phyloP scores from a whole-genome alignment of 345 rosid species.

The Pseudoturritis turrita region DNA sequence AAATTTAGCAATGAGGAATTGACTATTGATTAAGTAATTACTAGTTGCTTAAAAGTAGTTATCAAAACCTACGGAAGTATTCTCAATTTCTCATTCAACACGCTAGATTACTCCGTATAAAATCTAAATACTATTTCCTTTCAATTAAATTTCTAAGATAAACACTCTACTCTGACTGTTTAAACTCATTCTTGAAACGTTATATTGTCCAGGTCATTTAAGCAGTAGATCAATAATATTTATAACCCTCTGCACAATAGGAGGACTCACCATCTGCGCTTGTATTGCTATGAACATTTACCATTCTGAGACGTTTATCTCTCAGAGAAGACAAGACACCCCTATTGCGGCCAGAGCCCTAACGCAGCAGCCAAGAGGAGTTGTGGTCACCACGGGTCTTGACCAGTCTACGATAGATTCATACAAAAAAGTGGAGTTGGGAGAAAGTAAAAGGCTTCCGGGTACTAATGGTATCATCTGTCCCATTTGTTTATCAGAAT shows the following conservation, averaged over 20 bases:
- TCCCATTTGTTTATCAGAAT: conserved; percentile 61
- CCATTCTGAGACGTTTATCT: background rate
- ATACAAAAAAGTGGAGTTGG: conserved; percentile 52
- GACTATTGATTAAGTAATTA: conserved; percentile 2
- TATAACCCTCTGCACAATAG: conserved; percentile 32
- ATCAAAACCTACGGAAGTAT: background rate
- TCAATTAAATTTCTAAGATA: too few relatives aligned
- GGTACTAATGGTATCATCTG: conserved; percentile 47
- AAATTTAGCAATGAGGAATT: background rate
- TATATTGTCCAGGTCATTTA: conserved; percentile 29
- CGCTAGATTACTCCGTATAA: background rate
- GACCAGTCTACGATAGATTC: conserved; percentile 66
- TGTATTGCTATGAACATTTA: conserved; percentile 31
- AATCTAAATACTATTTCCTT: background rate
- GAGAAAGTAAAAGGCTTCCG: conserved; percentile 56
- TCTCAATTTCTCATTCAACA: background rate
- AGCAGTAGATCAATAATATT: conserved; percentile 26
- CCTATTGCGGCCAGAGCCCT: background rate
- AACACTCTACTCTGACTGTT: too few relatives aligned
- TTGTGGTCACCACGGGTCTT: conserved; percentile 34
- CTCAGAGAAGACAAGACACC: background rate
- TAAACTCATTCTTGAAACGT: background rate
- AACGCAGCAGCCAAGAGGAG: conserved; percentile 22
- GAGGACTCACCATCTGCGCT: conserved; percentile 28
- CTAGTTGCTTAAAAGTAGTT: background rate